These are phyloP conservation scores for Tuctoria greenei DNA, from an alignment of 176 grass and related monocot genomes.

Conservation along the genomic window DNA sequence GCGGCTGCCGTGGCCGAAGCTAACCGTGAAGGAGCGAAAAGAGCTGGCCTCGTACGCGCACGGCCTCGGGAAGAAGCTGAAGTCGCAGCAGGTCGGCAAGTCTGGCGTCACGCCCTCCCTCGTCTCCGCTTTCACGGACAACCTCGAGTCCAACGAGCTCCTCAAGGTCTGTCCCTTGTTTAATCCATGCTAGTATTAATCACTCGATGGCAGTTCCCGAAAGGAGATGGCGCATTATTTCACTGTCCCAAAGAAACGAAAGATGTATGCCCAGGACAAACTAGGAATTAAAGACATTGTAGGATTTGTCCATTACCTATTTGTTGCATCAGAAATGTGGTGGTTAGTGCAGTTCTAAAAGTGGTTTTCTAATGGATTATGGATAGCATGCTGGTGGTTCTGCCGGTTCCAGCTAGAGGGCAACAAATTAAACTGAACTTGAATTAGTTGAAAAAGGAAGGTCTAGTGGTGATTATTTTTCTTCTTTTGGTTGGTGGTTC, in stretches of 20 bases:
- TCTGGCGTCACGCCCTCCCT: slow-evolving; percentile 69
- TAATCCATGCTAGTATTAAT: background rate
- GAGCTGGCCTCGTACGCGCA: slow-evolving; percentile 87
- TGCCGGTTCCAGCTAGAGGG: background rate
- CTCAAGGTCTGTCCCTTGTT: slow-evolving; percentile 57
- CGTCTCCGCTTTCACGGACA: slow-evolving; percentile 67
- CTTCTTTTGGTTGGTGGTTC: background rate
- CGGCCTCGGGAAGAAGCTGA: slow-evolving; percentile 85
- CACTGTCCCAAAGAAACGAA: background rate
- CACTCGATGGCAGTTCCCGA: background rate
- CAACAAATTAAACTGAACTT: background rate
- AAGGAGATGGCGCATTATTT: background rate
- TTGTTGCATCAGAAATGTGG: background rate
- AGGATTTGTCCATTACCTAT: background rate
- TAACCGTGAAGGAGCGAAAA: slow-evolving; percentile 91
- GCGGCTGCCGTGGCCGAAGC: slow-evolving; percentile 57
- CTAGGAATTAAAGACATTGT: background rate
- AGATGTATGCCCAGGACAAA: background rate
- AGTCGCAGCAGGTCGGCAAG: slow-evolving; percentile 92
- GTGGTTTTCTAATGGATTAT: background rate
- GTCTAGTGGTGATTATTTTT: background rate
- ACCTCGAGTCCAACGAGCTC: slow-evolving; percentile 91
- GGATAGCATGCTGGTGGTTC: background rate
- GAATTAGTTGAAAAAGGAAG: slow-evolving; percentile 11
- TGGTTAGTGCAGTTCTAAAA: background rate